Conservation (phyloP, 1,284 basidiomycete genomes). For the Pseudozyma thailandica region DNA sequence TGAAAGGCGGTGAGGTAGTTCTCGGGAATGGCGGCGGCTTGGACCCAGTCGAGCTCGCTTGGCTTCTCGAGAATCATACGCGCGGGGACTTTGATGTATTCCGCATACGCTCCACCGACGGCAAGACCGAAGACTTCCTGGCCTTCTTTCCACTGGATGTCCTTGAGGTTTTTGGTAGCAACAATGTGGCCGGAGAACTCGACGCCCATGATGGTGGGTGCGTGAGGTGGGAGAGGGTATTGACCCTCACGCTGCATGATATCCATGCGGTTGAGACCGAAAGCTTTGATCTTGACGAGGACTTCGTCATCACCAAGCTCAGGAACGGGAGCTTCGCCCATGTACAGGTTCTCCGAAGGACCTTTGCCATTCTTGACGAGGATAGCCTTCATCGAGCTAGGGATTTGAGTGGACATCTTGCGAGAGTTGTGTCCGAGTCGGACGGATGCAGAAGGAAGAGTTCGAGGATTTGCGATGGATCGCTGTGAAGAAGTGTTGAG, state of each 20-base stretch:
- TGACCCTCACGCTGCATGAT: constrained; percentile 65
- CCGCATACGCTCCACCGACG: constrained; percentile 82
- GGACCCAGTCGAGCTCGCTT: constrained; percentile 78
- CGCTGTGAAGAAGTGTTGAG: not conserved
- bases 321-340: constrained; percentile 77
- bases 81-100: constrained; percentile 80
- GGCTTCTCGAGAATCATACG: constrained; percentile 83
- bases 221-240: constrained; percentile 78
- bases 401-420: constrained; percentile 32
- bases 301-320: constrained; percentile 74
- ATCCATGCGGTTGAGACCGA: constrained; percentile 67
- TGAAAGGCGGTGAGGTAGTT: constrained; percentile 65
- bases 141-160: constrained; percentile 72
- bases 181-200: constrained; percentile 77
- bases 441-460: not conserved
- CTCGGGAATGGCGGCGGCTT: constrained; percentile 71
- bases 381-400: constrained; percentile 79
- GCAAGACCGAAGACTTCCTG: constrained; percentile 89
- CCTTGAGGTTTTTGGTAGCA: constrained; percentile 70
- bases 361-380: constrained; percentile 83
- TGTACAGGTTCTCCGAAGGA: constrained; percentile 79
- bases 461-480: not conserved
- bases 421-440: constrained; percentile 5
- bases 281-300: constrained; percentile 72
- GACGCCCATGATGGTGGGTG: constrained; percentile 84